Percentiles rank a stretch among this genome's conserved stretches.
Evolutionary conservation across 108 stramenopile species (phyloP).

Genomic region (Stephanodiscus triporus): DNA sequence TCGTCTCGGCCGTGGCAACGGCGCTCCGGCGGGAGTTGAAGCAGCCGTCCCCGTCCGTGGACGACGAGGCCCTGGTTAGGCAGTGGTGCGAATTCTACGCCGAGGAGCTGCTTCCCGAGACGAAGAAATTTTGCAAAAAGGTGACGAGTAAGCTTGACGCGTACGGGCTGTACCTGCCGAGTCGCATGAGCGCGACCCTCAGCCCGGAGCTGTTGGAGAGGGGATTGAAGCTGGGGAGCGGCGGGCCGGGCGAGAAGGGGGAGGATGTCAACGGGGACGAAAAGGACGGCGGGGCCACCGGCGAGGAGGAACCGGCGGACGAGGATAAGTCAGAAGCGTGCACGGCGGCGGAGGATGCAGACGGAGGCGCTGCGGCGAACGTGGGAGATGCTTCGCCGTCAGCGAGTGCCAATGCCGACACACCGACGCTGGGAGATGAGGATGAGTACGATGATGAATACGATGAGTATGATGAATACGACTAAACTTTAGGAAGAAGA

Average conservation of each 20-base stretch:
- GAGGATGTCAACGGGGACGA: conserved; percentile 35
- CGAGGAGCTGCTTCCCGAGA: conserved; percentile 79
- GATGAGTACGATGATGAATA: conserved; percentile 53
- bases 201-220: conserved; percentile 77
- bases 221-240: conserved; percentile 69
- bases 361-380: conserved; percentile 34
- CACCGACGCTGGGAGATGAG: conserved; percentile 14
- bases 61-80: conserved; percentile 63
- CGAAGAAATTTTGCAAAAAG: conserved; percentile 84
- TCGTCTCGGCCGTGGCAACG: conserved; percentile 74
- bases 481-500: conserved; percentile 3
- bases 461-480: conserved; percentile 59
- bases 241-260: conserved; percentile 22
- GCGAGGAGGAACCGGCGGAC: conserved; percentile 27
- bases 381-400: conserved; percentile 37
- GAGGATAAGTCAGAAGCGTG: conserved; percentile 40
- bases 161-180: conserved; percentile 84
- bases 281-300: conserved; percentile 29
- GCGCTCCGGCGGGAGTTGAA: conserved; percentile 81
- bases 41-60: conserved; percentile 48
- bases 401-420: conserved; percentile 31
- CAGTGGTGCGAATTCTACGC: conserved; percentile 90
- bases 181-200: conserved; percentile 79
- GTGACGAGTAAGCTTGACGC: conserved; percentile 81
- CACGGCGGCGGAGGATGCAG: conserved; percentile 24